These are phyloP conservation scores for Rosa multiflora DNA, from an alignment of 306 rosid species.

Conservation along the genomic window DNA sequence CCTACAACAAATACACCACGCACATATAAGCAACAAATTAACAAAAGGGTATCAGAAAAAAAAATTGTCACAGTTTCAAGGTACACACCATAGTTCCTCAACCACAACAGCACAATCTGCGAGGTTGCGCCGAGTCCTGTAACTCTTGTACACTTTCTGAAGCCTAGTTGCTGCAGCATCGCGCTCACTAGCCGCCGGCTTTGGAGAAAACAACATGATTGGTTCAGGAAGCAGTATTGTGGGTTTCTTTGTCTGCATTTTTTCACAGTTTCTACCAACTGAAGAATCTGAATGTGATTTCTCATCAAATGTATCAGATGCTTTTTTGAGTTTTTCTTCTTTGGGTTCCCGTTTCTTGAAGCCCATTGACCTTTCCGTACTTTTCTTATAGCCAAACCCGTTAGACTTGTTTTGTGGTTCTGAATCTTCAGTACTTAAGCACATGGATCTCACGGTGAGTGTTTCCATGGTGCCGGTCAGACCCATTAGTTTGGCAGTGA, in stretches of 20 bases:
- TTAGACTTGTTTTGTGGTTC: slow-evolving; percentile 1
- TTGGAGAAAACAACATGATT: slow-evolving; percentile 23
- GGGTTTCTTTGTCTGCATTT: slow-evolving; percentile 28
- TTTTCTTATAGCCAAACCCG: background rate
- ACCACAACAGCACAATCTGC: slow-evolving; percentile 60
- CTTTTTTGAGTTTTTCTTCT: slow-evolving; percentile 8
- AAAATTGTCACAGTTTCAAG: background rate
- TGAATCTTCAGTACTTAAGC: slow-evolving; percentile 20
- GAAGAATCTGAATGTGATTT: slow-evolving; percentile 13
- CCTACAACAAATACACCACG: slow-evolving; percentile 30
- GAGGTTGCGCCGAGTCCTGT: slow-evolving; percentile 47
- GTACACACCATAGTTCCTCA: slow-evolving; percentile 51
- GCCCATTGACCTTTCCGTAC: slow-evolving; percentile 9
- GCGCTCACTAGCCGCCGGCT: slow-evolving; percentile 25
- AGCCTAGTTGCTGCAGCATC: slow-evolving; percentile 56
- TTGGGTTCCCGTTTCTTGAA: slow-evolving; percentile 11
- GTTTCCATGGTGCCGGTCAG: slow-evolving; percentile 10
- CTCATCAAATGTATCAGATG: background rate
- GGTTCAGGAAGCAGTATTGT: slow-evolving; percentile 36
- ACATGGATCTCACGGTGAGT: slow-evolving; percentile 4
- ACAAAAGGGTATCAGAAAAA: background rate
- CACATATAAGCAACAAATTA: background rate
- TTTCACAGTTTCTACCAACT: slow-evolving; percentile 3
- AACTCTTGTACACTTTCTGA: slow-evolving; percentile 60
- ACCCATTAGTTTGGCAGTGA: slow-evolving; percentile 20